A percentile compares a stretch with the other conserved stretches of the same genome.
Evolutionary conservation across 2,329 filamentous ascomycete genomes (phyloP).

Genomic region (Penicillium sp.): DNA sequence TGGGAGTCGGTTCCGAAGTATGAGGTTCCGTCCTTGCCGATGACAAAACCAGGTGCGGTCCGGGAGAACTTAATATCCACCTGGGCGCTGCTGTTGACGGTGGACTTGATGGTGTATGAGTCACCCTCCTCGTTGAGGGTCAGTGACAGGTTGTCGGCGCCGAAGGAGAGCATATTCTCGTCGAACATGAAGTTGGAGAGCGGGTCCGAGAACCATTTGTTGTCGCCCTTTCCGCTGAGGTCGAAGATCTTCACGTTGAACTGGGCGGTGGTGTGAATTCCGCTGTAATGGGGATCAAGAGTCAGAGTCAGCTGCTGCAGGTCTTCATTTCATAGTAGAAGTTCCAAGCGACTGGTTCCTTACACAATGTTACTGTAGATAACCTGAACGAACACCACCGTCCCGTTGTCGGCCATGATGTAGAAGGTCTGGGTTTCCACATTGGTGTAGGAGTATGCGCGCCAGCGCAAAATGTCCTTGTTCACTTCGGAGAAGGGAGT

Average conservation of each 20-base stretch:
- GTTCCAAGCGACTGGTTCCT: constrained; percentile 32
- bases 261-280: constrained; percentile 84
- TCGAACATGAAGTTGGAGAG: constrained; percentile 79
- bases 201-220: constrained; percentile 79
- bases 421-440: constrained; percentile 98
- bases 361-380: constrained; percentile 98
- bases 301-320: constrained; percentile 6
- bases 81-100: constrained; percentile 73
- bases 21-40: constrained; percentile 78
- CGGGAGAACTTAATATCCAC: constrained; percentile 83
- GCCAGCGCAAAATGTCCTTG: constrained; percentile 79
- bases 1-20: constrained; percentile 80
- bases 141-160: constrained; percentile 78
- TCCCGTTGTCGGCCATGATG: constrained; percentile 73
- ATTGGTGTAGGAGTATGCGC: constrained; percentile 73
- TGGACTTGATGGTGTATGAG: constrained; percentile 84
- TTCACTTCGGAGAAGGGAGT: constrained; percentile 77
- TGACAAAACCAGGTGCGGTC: constrained; percentile 74
- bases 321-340: neutral
- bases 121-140: constrained; percentile 82
- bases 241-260: constrained; percentile 95
- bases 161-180: constrained; percentile 77
- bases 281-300: constrained; percentile 52
- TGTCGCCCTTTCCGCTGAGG: constrained; percentile 66
- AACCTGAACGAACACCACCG: constrained; percentile 77